These are phyloP conservation scores for Neodidymelliopsis sp. DNA, from an alignment of 2,329 filamentous ascomycete genomes.

Conservation along the genomic window DNA sequence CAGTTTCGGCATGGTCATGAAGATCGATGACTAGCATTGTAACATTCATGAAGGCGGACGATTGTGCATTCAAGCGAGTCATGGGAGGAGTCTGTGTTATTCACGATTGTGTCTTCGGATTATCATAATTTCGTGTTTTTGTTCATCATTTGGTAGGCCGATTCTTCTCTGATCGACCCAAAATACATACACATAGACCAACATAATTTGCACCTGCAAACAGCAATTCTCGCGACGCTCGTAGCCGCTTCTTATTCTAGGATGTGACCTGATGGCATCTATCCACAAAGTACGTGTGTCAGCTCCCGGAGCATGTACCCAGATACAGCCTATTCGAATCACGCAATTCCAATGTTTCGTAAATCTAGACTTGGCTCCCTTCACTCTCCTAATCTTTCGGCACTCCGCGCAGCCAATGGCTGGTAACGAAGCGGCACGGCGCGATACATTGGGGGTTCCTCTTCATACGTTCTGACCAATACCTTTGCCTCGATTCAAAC, in stretches of 20 bases:
- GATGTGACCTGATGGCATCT: not conserved
- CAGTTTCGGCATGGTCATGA: constrained; percentile 6
- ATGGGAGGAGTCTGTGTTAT: constrained; percentile 4
- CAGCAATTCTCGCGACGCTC: constrained; percentile 2
- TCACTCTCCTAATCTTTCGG: constrained; percentile 4
- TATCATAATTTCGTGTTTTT: constrained; percentile 6
- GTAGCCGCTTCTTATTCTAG: not conserved
- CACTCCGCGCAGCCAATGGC: constrained; percentile 5
- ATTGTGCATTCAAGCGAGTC: constrained; percentile 18
- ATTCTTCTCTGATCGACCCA: constrained; percentile 6
- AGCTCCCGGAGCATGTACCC: constrained; percentile 11
- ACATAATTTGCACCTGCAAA: constrained; percentile 2
- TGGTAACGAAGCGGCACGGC: constrained; percentile 19
- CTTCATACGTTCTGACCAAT: constrained; percentile 1
- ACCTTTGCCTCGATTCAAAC: not conserved
- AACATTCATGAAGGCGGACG: constrained; percentile 4
- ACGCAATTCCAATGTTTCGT: constrained; percentile 11
- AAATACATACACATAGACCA: constrained; percentile 14
- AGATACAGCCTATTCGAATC: constrained; percentile 6
- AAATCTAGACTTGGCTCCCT: constrained; percentile 11
- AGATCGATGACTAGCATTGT: constrained; percentile 9
- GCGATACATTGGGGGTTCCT: not conserved
- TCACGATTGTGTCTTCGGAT: constrained; percentile 6
- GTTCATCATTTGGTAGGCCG: constrained; percentile 15
- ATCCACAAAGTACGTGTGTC: constrained; percentile 1